A percentile compares a stretch with the other conserved stretches of the same genome.
Evolutionary conservation across 1,284 basidiomycete genomes (phyloP).

Genomic region (Apiotrichum laibachii): DNA sequence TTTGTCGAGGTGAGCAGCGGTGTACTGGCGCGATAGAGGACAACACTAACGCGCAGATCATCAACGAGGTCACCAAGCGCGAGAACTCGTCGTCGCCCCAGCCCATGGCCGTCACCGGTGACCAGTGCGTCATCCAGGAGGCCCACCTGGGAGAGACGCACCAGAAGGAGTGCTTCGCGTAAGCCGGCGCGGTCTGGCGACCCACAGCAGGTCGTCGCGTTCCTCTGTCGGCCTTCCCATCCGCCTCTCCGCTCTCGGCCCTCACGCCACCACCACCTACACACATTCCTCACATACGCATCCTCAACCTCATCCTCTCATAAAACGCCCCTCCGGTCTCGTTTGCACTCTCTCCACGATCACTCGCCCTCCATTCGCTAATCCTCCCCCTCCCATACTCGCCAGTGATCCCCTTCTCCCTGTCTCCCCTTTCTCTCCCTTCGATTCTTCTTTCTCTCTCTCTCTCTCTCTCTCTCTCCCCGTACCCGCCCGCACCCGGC

Average conservation of each 20-base stretch:
- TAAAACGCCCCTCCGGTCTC: too few relatives aligned
- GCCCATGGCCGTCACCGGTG: conserved; percentile 1
- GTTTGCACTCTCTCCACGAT: too few relatives aligned
- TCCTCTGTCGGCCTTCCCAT: background rate
- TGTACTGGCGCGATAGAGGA: too few relatives aligned
- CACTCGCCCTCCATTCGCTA: too few relatives aligned
- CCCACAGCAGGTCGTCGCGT: background rate
- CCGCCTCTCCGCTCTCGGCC: too few relatives aligned
- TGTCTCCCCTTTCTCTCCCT: too few relatives aligned
- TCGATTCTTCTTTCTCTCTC: background rate
- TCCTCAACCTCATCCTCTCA: too few relatives aligned
- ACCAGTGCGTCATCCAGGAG: conserved; percentile 4
- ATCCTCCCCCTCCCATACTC: too few relatives aligned
- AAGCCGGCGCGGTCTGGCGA: background rate
- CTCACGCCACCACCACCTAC: too few relatives aligned
- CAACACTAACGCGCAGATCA: conserved; percentile 5
- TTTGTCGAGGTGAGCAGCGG: conserved; percentile 51
- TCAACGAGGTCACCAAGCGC: conserved; percentile 11
- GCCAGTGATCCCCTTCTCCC: too few relatives aligned
- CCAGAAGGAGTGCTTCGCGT: background rate
- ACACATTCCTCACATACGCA: too few relatives aligned
- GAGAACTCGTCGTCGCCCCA: conserved; percentile 6
- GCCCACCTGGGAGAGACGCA: background rate
- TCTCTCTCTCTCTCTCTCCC: background rate
- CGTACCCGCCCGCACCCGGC: background rate